Base-by-base conservation (phyloP, 805 yeast species). In the Ogataea kodamae region DNA sequence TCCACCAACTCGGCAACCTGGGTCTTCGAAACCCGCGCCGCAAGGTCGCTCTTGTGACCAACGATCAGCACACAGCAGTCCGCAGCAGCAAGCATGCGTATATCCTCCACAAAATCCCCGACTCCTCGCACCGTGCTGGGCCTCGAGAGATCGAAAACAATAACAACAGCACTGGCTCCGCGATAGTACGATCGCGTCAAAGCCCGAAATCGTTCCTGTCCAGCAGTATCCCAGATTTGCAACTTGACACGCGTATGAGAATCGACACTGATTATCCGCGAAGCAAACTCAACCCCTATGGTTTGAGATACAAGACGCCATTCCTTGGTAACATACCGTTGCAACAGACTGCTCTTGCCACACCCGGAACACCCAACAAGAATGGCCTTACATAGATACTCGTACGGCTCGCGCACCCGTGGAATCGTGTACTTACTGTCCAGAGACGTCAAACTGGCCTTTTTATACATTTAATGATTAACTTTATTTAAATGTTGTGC, bases 201-300 rank as follows among this genome's bases (percentile, higher is more conserved):
- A 6, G 64, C 52, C 22, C 64, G 43, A 37, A 62, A 64, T 22
- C 69, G 39, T 17, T 42, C 46, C 35, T 42, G 46, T 9, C 46
- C 46, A 9, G 46, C 46, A 5, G 46, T 42, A 28, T 42, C 46
- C 46, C 46, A 42, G 13, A 42, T 37, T 36, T 63, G 68, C 31
- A 57, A 28, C 33, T 57, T 58, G 42, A 56, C 43, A 23, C 39
- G 42, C 14, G 47, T 41, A 15, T 30, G 21, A 16, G 35, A 43
- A 27, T 39, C 59, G 5, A 56, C 30, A 1, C 44, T 36, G 3
- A 61, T 43, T 2, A 59, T 39, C 22, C 55, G 52, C 10, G 67
- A 62, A 15, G 59, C 52, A 42, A 63, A 62, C 41, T 62, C 67
- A 5, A 62, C 67, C 1, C 68, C 68, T n/a, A 63, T 61, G 0